These are phyloP conservation scores for Diaporthe sp. DNA, from an alignment of 2,329 filamentous ascomycete genomes.

Conservation along the genomic window DNA sequence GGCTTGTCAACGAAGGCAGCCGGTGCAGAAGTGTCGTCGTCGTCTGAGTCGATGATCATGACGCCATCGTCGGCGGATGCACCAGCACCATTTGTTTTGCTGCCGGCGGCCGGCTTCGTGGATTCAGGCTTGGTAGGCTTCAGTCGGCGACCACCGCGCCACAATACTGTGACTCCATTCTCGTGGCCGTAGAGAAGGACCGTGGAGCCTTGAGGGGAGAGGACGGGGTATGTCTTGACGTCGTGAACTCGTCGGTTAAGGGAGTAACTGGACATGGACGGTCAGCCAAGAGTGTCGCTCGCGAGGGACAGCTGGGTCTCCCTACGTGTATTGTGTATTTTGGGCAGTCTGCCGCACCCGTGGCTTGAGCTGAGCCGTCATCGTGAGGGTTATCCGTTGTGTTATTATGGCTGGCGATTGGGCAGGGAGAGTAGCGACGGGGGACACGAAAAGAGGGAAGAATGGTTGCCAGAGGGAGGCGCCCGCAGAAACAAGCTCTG, in stretches of 20 bases:
- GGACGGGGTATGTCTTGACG: slow-evolving; percentile 72
- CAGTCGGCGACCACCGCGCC: slow-evolving; percentile 74
- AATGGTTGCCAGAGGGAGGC: neutral
- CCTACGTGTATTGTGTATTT: slow-evolving; percentile 64
- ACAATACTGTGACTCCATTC: slow-evolving; percentile 72
- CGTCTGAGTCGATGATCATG: slow-evolving; percentile 76
- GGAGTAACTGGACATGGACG: slow-evolving; percentile 64
- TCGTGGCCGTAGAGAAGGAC: slow-evolving; percentile 76
- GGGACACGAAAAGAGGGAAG: neutral
- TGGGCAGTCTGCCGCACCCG: slow-evolving; percentile 63
- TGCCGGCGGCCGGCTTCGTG: slow-evolving; percentile 49
- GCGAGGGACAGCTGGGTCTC: slow-evolving; percentile 41
- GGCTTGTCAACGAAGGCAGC: slow-evolving; percentile 65
- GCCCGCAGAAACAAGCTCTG: slow-evolving; percentile 15
- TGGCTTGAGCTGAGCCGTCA: slow-evolving; percentile 49
- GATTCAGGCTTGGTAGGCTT: slow-evolving; percentile 57
- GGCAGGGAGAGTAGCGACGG: neutral
- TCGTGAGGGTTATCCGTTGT: slow-evolving; percentile 26
- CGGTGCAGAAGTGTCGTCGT: slow-evolving; percentile 60
- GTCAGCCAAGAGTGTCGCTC: slow-evolving; percentile 1
- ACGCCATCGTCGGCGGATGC: slow-evolving; percentile 62
- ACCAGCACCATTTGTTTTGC: slow-evolving; percentile 65
- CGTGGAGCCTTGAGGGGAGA: slow-evolving; percentile 74
- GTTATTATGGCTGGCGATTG: neutral
- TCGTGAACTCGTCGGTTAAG: slow-evolving; percentile 70